phyloP scores from a whole-genome alignment of 1,284 basidiomycete species.

The Ustilago cynodontis region DNA sequence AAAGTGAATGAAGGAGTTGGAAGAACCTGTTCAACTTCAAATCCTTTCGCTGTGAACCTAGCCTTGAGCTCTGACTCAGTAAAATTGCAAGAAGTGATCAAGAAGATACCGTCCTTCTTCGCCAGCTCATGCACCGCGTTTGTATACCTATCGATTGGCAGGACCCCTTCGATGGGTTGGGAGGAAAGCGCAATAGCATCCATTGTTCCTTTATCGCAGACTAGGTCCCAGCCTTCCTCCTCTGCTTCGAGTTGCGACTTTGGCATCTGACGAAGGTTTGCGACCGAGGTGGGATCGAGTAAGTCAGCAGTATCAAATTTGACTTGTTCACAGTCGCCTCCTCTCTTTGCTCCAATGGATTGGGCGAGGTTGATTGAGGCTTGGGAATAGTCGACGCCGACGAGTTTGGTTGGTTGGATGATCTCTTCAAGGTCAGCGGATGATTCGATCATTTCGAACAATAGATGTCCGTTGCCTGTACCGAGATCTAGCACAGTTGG shows the following conservation, averaged over 20 bases:
- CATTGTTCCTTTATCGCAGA: slow-evolving; percentile 73
- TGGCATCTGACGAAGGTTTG: slow-evolving; percentile 13
- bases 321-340: slow-evolving; percentile 57
- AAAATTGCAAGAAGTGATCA: slow-evolving; percentile 89
- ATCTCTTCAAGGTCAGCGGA: slow-evolving; percentile 74
- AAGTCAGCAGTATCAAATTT: slow-evolving; percentile 68
- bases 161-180: slow-evolving; percentile 75
- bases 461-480: slow-evolving; percentile 84
- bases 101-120: slow-evolving; percentile 76
- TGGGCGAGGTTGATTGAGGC: slow-evolving; percentile 75
- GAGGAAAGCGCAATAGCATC: slow-evolving; percentile 86
- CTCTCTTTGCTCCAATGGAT: slow-evolving; percentile 55
- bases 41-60: slow-evolving; percentile 72
- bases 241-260: background rate
- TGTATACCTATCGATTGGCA: slow-evolving; percentile 78
- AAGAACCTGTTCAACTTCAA: slow-evolving; percentile 55
- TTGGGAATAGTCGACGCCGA: slow-evolving; percentile 85
- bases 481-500: slow-evolving; percentile 74
- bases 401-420: slow-evolving; percentile 74
- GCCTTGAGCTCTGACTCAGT: slow-evolving; percentile 82
- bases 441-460: slow-evolving; percentile 76
- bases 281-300: slow-evolving; percentile 42
- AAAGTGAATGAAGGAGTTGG: slow-evolving; percentile 63
- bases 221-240: slow-evolving; percentile 64
- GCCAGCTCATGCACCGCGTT: slow-evolving; percentile 75